Base-by-base conservation (phyloP, 169 alveolate species). In the Cryptosporidium xiaoi region DNA sequence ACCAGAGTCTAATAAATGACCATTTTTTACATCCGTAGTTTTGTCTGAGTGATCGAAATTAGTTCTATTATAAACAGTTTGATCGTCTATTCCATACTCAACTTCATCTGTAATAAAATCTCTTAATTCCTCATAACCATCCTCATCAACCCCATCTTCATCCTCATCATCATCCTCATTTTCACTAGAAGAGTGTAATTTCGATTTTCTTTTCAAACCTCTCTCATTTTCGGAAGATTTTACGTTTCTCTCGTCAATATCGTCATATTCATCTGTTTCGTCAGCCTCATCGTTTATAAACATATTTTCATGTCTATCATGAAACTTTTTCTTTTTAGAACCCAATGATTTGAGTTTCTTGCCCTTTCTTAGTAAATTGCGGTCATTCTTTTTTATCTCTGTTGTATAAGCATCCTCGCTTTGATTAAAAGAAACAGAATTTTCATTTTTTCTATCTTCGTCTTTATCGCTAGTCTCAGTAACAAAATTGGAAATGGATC, bases 91-190 rank as follows among this genome's bases (percentile, higher is more conserved):
- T 34, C 77, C 87, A 6, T 77, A 71, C 46, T 77, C 87, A 62
- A 48, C 50, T 27, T 77, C 87, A 60, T 77, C 87, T 18, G 69
- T 71, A 60, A 62, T 60, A 18, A 56, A 77, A 2, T 56, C 71
- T 24, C 29, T 13, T 15, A 51, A 24, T 1, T 77, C 87, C 13
- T 77, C 71, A 6, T 56, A 31, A 24, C 69, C 84, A 3, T 71
- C 84, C 34, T 71, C 84, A 56, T 33, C 56, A 44, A 50, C 84
- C 13, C 33, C 87, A 20, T 65, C 87, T 7, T 77, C 64, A 1
- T 77, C 84, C 5, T 71, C 71, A 18, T 34, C 65, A 6, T 77
- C 87, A 16, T 77, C 87, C n/a, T 77, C 87, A 20, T 77, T 71
- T 6, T 77, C 87, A 36, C 24, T 33, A 24, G 83, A 69, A 1